A percentile compares a stretch with the other conserved stretches of the same genome.
These are phyloP conservation scores for Sanguinoderma infundibulare DNA, from an alignment of 1,284 basidiomycete species.

Conservation along the genomic window DNA sequence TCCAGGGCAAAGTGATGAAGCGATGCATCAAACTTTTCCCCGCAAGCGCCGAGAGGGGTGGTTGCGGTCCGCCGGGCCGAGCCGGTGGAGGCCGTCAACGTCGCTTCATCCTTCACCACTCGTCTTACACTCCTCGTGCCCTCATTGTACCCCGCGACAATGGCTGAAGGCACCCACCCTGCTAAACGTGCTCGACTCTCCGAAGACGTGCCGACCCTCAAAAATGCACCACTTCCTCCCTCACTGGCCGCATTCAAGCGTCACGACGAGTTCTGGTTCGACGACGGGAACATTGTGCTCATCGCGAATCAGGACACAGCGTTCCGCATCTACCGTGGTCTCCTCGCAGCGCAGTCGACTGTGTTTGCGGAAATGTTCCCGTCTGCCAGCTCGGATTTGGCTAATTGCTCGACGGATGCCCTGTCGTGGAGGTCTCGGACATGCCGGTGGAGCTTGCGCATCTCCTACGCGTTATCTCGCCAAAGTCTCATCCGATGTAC, in stretches of 20 bases:
- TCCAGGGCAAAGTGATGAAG: no score
- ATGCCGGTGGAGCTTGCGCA: constrained; percentile 4
- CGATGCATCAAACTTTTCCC: no score
- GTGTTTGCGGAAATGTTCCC: constrained; percentile 25
- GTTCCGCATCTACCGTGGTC: constrained; percentile 21
- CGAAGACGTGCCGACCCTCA: not conserved
- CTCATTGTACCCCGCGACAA: no score
- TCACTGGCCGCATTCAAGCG: not conserved
- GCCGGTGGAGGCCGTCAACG: no score
- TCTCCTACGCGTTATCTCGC: constrained; percentile 2
- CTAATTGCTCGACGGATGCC: constrained; percentile 17
- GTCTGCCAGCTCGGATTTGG: constrained; percentile 12
- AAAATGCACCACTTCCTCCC: not conserved
- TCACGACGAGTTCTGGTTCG: not conserved
- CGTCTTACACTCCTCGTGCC: not conserved
- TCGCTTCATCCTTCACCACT: no score
- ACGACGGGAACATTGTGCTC: not conserved
- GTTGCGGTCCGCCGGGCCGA: no score
- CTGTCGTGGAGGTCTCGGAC: constrained; percentile 21
- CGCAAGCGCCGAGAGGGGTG: no score
- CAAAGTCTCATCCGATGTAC: no score
- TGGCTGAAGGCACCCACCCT: not conserved
- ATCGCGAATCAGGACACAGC: not conserved
- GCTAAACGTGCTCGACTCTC: not conserved
- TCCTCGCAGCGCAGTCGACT: constrained; percentile 21